Evolutionary conservation across 345 rosid species (phyloP).

Genomic region (Jatropha curcas): DNA sequence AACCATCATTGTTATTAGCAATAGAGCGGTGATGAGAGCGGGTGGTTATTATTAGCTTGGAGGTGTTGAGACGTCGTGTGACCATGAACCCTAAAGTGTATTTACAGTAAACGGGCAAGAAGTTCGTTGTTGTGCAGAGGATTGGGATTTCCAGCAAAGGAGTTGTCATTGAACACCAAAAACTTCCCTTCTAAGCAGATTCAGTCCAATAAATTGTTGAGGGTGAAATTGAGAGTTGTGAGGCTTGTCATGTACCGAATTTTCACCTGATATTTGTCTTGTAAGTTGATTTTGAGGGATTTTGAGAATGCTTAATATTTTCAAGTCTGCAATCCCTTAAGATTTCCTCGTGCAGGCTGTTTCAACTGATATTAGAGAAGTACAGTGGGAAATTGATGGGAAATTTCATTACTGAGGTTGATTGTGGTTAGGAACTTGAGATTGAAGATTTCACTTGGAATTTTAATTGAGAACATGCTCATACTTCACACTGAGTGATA

Average conservation of each 20-base stretch:
- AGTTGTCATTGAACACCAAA: constrained; percentile 61
- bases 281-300: constrained; percentile 64
- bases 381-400: constrained; percentile 48
- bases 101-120: constrained; percentile 40
- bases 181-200: constrained; percentile 77
- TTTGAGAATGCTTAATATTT: constrained; percentile 59
- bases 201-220: constrained; percentile 59
- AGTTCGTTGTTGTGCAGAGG: constrained; percentile 45
- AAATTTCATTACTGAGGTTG: constrained; percentile 57
- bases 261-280: constrained; percentile 63
- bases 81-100: constrained; percentile 21
- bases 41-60: constrained; percentile 46
- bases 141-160: constrained; percentile 67
- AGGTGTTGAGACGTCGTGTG: constrained; percentile 35
- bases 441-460: constrained; percentile 54
- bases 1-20: constrained; percentile 45
- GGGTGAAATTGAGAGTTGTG: constrained; percentile 71
- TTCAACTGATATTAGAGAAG: constrained; percentile 51
- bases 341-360: constrained; percentile 64
- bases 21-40: constrained; percentile 37
- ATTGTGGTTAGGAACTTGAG: constrained; percentile 46
- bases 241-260: constrained; percentile 71
- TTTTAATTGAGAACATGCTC: constrained; percentile 56
- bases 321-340: constrained; percentile 39
- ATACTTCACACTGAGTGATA: constrained; percentile 40